Conservation (phyloP, 2,329 filamentous ascomycete genomes). For the Aspergillus awamori region DNA sequence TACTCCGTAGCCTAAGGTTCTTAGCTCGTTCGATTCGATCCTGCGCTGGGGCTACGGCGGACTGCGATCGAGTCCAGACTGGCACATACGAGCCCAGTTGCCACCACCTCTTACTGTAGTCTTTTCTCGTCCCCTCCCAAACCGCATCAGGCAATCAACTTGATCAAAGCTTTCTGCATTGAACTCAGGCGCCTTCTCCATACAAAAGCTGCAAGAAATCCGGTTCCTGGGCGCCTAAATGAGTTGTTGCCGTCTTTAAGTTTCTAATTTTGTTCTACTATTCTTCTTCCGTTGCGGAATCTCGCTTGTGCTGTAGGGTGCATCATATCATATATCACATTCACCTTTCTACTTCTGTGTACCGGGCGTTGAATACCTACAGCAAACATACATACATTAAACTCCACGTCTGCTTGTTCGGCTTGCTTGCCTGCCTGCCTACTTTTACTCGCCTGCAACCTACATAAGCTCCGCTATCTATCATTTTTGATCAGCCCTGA, state of each 20-base stretch:
- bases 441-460: neutral
- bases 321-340: neutral
- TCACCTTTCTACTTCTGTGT: neutral
- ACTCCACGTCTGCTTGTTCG: neutral
- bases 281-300: neutral
- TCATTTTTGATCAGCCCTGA: conserved; percentile 10
- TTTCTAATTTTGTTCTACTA: conserved; percentile 2
- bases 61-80: conserved; percentile 8
- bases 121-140: neutral
- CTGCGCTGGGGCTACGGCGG: neutral
- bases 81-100: conserved; percentile 1
- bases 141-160: conserved; percentile 7
- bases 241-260: neutral
- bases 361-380: neutral
- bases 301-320: neutral
- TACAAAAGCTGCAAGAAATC: conserved; percentile 8
- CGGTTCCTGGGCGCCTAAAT: conserved; percentile 5
- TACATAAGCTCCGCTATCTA: conserved; percentile 4
- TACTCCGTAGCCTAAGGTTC: neutral
- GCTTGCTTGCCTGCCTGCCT: too few species aligned
- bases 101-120: neutral
- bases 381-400: neutral
- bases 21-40: neutral
- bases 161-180: conserved; percentile 11
- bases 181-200: neutral